Evolutionary conservation across 176 grass and related monocot species (phyloP).

Genomic region (Ensete glaucum): DNA sequence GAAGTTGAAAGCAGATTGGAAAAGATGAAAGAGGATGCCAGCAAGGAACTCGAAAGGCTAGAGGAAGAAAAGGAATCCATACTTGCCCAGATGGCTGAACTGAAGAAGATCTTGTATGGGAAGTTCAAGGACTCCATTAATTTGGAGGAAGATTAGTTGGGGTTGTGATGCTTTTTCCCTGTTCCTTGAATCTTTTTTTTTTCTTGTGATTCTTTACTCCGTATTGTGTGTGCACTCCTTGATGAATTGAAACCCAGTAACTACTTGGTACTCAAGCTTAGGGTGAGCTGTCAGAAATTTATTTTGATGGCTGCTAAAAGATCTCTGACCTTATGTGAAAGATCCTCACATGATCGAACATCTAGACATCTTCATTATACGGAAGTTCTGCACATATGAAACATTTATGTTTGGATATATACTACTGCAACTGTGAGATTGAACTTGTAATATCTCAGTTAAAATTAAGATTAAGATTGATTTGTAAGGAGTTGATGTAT

Average conservation of each 20-base stretch:
- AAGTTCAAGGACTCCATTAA: slow-evolving; percentile 97
- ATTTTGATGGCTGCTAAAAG: not conserved
- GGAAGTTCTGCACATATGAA: not conserved
- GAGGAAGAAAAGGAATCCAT: slow-evolving; percentile 82
- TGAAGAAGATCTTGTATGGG: slow-evolving; percentile 88
- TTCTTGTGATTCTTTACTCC: not conserved
- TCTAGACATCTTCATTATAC: not conserved
- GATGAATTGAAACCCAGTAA: not conserved
- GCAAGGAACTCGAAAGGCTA: slow-evolving; percentile 55
- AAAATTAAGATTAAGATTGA: too few species aligned
- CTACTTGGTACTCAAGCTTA: not conserved
- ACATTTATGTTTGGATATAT: too few species aligned
- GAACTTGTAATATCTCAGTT: too few species aligned
- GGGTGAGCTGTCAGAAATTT: not conserved
- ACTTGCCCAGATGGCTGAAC: slow-evolving; percentile 64
- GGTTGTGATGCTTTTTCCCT: not conserved
- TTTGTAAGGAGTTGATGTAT: too few species aligned
- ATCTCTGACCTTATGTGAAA: not conserved
- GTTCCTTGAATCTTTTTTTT: not conserved
- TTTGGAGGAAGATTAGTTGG: slow-evolving; percentile 79
- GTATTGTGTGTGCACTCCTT: not conserved
- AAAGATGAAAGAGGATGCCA: slow-evolving; percentile 88
- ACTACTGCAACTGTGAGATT: too few species aligned
- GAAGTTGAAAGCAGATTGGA: slow-evolving; percentile 77
- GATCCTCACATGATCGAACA: not conserved